Conservation (phyloP, 2,329 filamentous ascomycete species). For the Laburnicola sp. region DNA sequence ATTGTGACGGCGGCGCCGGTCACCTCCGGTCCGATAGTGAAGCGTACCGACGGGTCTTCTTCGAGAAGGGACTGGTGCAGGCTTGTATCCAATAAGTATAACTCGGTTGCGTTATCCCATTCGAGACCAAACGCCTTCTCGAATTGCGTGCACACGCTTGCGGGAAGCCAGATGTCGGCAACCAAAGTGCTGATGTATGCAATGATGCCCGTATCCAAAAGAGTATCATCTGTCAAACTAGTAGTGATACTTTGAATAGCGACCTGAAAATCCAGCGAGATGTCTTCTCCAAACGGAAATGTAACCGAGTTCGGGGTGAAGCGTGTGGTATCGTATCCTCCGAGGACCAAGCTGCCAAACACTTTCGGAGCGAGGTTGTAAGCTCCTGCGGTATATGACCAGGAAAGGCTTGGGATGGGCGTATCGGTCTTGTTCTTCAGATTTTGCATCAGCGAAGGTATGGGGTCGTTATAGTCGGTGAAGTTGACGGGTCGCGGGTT, state of each 20-base stretch:
- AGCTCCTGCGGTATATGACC: slow-evolving; percentile 49
- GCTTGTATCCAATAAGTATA: slow-evolving; percentile 46
- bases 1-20: slow-evolving; percentile 35
- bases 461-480: slow-evolving; percentile 38
- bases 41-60: slow-evolving; percentile 38
- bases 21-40: slow-evolving; percentile 34
- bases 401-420: slow-evolving; percentile 44
- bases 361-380: slow-evolving; percentile 31
- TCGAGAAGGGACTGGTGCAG: slow-evolving; percentile 35
- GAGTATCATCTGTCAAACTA: slow-evolving; percentile 22
- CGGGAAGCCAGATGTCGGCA: slow-evolving; percentile 48
- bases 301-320: slow-evolving; percentile 32
- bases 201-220: slow-evolving; percentile 27
- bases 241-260: slow-evolving; percentile 29
- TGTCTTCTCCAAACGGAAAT: slow-evolving; percentile 32
- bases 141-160: slow-evolving; percentile 38
- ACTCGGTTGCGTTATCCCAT: slow-evolving; percentile 39
- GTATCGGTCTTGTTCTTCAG: slow-evolving; percentile 28
- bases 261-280: slow-evolving; percentile 31
- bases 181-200: slow-evolving; percentile 45
- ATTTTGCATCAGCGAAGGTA: slow-evolving; percentile 22
- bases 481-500: slow-evolving; percentile 41
- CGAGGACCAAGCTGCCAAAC: slow-evolving; percentile 42
- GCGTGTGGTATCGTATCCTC: slow-evolving; percentile 44
- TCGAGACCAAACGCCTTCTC: slow-evolving; percentile 44